A percentile compares a stretch with the other conserved stretches of the same genome.
Evolutionary conservation across 768 basidiomycete genomes (phyloP).

Genomic region (Xerocomus potaroensis): DNA sequence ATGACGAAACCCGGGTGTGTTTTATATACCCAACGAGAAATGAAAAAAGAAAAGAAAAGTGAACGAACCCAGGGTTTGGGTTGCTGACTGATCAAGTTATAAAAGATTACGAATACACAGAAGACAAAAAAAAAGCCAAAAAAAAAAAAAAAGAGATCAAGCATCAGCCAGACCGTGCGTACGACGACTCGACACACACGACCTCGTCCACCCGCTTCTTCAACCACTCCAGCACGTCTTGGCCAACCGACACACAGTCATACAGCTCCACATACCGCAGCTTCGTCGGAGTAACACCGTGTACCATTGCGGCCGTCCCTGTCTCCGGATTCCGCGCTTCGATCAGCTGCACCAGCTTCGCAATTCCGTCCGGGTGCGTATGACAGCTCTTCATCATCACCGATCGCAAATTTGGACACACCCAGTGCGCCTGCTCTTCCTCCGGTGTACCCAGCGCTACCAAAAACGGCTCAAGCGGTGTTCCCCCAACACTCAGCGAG

Average conservation of each 20-base stretch:
- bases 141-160: conserved; percentile 3
- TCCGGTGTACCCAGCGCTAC: conserved; percentile 54
- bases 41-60: no score
- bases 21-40: no score
- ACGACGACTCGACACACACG: conserved; percentile 54
- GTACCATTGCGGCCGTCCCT: conserved; percentile 32
- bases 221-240: conserved; percentile 69
- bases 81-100: background rate
- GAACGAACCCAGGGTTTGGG: no score
- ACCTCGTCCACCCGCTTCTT: conserved; percentile 58
- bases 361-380: conserved; percentile 58
- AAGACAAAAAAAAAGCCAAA: background rate
- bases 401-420: conserved; percentile 57
- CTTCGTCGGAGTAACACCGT: conserved; percentile 48
- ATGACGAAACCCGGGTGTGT: no score
- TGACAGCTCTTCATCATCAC: conserved; percentile 64
- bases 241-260: conserved; percentile 62
- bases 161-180: conserved; percentile 36
- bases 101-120: background rate
- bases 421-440: conserved; percentile 55
- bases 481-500: conserved; percentile 59
- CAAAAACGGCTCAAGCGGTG: conserved; percentile 61
- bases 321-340: conserved; percentile 64
- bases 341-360: conserved; percentile 66
- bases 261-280: conserved; percentile 58